Conservation (phyloP, 257 asterid genomes). For the Ligustrum vulgare region DNA sequence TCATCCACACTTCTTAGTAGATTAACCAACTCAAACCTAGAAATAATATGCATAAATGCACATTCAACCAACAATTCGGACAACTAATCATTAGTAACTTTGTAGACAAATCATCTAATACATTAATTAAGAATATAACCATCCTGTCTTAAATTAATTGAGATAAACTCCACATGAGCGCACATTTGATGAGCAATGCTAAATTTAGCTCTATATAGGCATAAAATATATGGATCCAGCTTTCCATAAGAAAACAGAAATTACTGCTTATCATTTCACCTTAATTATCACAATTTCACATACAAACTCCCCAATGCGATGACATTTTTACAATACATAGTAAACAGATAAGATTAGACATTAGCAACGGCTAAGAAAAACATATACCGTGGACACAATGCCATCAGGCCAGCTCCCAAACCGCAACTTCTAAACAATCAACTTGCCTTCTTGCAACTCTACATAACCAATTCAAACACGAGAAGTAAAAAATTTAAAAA, state of each 20-base stretch:
- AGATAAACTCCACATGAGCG: background rate
- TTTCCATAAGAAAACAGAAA: background rate
- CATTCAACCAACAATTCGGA: background rate
- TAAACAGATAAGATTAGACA: background rate
- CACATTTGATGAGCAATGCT: background rate
- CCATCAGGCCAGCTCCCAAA: conserved; percentile 97
- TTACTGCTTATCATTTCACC: background rate
- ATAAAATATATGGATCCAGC: background rate
- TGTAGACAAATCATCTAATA: background rate
- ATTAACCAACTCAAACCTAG: background rate
- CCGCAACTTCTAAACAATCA: conserved; percentile 89
- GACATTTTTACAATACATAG: background rate
- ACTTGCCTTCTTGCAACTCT: conserved; percentile 78
- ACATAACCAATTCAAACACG: conserved; percentile 20
- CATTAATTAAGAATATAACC: background rate
- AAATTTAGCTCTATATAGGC: background rate
- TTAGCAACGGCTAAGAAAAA: background rate
- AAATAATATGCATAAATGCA: background rate
- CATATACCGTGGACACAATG: conserved; percentile 58
- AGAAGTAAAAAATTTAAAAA: no score
- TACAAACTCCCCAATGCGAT: background rate
- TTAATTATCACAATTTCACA: background rate
- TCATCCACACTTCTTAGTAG: background rate
- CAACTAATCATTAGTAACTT: background rate
- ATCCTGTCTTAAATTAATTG: background rate